phyloP scores from a whole-genome alignment of 345 rosid species.

The Lenwebbia sp. region DNA sequence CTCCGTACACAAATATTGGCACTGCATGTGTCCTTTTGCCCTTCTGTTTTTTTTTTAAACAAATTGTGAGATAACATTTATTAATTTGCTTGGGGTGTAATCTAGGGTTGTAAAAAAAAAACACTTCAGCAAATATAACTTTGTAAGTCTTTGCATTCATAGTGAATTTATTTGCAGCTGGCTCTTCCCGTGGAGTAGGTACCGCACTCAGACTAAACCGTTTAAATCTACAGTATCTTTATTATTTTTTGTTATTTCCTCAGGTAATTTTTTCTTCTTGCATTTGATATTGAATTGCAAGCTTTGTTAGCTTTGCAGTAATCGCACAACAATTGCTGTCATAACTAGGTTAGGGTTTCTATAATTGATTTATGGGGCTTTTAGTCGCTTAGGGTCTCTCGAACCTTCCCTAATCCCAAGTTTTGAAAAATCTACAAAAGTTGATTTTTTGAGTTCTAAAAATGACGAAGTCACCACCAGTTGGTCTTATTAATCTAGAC shows the following conservation, averaged over 20 bases:
- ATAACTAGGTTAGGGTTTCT: not conserved
- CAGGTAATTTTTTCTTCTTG: not conserved
- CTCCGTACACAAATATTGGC: no score
- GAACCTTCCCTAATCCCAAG: not conserved
- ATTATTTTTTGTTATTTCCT: not conserved
- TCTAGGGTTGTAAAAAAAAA: not conserved
- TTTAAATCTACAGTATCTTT: not conserved
- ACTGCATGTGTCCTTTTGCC: no score
- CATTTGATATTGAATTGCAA: not conserved
- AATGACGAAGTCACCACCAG: not conserved
- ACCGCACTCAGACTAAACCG: accelerated
- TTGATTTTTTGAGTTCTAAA: not conserved
- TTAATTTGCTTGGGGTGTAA: not conserved
- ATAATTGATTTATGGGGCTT: not conserved
- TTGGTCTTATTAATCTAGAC: not conserved
- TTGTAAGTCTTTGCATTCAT: not conserved
- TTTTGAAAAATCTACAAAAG: not conserved
- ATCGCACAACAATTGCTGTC: not conserved
- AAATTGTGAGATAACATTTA: not conserved
- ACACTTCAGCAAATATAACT: not conserved
- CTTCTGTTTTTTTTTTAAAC: not conserved
- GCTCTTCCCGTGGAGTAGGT: not conserved
- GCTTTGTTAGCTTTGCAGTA: not conserved
- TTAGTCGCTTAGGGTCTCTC: not conserved
- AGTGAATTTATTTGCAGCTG: not conserved